Base-by-base conservation (phyloP, 2,329 filamentous ascomycete species). In the Aspergillus brasiliensis region DNA sequence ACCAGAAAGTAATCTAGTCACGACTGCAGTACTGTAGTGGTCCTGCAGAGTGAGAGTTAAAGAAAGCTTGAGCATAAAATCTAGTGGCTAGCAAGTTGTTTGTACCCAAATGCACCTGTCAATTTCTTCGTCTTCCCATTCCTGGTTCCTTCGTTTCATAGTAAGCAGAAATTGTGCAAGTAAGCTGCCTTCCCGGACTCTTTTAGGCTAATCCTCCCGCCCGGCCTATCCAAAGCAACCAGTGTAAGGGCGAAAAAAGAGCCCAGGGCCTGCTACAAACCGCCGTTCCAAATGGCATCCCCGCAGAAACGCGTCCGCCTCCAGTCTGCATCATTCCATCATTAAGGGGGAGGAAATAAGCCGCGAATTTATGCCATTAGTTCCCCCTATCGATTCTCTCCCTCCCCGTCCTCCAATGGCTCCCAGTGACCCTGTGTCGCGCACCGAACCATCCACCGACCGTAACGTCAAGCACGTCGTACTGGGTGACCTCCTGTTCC, bases 401-500 rank as follows among this genome's bases (percentile, higher is more conserved):
- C 31, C 31, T 15, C 31, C 31, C 11, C 31, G 31, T 44, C 27
- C 27, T 37, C 59, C 69, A 64, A 77, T 77, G 75, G 67, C 74
- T 46, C 61, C 68, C 27, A 65, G 57, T 51, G 63, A 69, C 46
- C 37, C 69, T 21, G 62, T 69, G 27, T 65, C 70, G 11, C 64
- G 67, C 59, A 54, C 71, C 54, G 73, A 75, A 65, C 65, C 71
- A 51, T 60, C 72, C 48, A 66, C 82, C 8, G 88, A 90, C 67
- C 90, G 90, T 59, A 97, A 96, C 74, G 89, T 97, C 65, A 87
- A 92, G 71, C 91, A 91, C 73, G 91, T 97, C 54, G 88, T 96
- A 57, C 82, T 97, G 62, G 94, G 93, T 4, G 87, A 92, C 69
- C 82, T 95, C 31, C 87, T 88, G 69, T 96, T 97, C 79, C 88